phyloP scores from a whole-genome alignment of 2,329 filamentous ascomycete species.

The Macrophomina tecta region DNA sequence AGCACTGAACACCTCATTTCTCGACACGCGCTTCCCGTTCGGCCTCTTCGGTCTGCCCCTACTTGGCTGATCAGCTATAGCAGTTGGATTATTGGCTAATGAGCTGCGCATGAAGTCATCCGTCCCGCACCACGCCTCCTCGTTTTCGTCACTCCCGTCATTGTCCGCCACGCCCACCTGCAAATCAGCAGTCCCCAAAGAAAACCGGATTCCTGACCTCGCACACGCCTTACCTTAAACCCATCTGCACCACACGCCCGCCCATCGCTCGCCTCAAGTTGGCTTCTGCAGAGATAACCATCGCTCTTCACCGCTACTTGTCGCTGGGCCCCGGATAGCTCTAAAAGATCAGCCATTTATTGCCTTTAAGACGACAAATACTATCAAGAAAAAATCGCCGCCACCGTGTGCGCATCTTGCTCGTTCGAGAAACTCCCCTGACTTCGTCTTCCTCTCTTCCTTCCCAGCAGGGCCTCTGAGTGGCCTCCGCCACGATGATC shows the following conservation, averaged over 20 bases:
- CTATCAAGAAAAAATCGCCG: neutral
- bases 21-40: neutral
- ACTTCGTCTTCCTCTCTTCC: neutral
- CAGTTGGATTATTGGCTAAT: neutral
- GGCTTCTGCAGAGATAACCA: neutral
- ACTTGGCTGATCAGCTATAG: constrained; percentile 16
- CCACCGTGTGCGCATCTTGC: neutral
- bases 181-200: no score
- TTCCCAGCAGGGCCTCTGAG: neutral
- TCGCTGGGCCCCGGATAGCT: neutral
- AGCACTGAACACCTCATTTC: constrained; percentile 11
- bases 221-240: neutral
- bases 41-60: neutral
- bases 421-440: neutral
- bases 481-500: neutral
- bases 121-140: neutral
- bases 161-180: no score
- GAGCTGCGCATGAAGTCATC: neutral
- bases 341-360: neutral
- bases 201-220: constrained; percentile 16
- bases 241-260: neutral
- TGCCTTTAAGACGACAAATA: neutral
- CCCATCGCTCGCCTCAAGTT: constrained; percentile 1
- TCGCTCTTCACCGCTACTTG: constrained; percentile 11
- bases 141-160: neutral